Evolutionary conservation across 768 basidiomycete genomes (phyloP).

Genomic region (Leccinum longicurvipes): DNA sequence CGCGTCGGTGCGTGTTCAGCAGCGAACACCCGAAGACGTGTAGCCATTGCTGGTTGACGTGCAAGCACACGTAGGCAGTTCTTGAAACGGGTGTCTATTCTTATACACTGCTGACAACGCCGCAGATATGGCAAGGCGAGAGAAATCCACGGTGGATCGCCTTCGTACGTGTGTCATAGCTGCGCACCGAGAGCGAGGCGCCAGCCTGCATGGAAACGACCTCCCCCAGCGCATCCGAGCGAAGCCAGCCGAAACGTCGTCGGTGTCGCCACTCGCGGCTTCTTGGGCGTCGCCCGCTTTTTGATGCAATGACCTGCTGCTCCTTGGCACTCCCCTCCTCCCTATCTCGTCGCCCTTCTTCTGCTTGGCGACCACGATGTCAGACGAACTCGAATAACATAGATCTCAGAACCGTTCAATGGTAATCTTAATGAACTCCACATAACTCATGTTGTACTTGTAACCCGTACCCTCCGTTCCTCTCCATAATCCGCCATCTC

Average conservation of each 20-base stretch:
- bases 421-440: neutral
- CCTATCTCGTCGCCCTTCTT: neutral
- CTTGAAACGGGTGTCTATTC: neutral
- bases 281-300: constrained; percentile 8
- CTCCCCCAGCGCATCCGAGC: constrained; percentile 11
- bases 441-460: neutral
- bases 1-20: constrained; percentile 29
- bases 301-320: constrained; percentile 10
- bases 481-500: neutral
- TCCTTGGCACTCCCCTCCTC: neutral
- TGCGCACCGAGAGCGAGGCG: constrained; percentile 20
- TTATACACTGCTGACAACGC: neutral
- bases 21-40: constrained; percentile 26
- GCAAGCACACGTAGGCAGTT: constrained; percentile 24
- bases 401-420: neutral
- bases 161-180: constrained; percentile 28
- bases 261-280: constrained; percentile 1
- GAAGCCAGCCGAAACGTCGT: neutral
- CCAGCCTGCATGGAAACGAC: constrained; percentile 22
- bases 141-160: constrained; percentile 29
- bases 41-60: constrained; percentile 27
- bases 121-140: constrained; percentile 31
- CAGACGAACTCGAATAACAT: neutral
- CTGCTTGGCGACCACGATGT: neutral
- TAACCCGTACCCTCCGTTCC: neutral